Percentiles rank a stretch among this genome's conserved stretches.
Evolutionary conservation across 139 green algal species (phyloP).

Genomic region (Marvania coccoides): DNA sequence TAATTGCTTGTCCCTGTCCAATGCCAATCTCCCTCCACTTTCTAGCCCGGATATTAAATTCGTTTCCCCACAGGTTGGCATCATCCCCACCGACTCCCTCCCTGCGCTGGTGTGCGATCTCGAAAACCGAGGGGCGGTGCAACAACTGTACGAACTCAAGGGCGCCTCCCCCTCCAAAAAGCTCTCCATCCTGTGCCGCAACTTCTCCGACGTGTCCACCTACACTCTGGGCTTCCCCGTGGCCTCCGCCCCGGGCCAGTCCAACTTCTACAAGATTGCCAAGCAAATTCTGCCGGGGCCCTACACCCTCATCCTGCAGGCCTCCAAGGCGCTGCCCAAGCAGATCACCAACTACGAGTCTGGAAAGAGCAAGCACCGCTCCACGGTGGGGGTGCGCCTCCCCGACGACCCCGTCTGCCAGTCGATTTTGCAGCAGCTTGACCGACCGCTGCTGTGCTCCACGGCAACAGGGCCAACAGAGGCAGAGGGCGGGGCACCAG

Average conservation of each 20-base stretch:
- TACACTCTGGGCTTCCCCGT: slow-evolving; percentile 68
- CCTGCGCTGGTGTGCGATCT: slow-evolving; percentile 77
- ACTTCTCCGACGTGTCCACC: slow-evolving; percentile 35
- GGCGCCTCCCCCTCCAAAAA: slow-evolving; percentile 62
- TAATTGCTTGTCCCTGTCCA: not conserved
- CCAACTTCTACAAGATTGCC: slow-evolving; percentile 63
- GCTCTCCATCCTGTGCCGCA: slow-evolving; percentile 61
- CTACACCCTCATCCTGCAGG: slow-evolving; percentile 84
- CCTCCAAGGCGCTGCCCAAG: slow-evolving; percentile 75
- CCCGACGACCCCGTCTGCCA: slow-evolving; percentile 47
- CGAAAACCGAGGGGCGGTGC: slow-evolving; percentile 49
- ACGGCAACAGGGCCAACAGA: too few relatives aligned
- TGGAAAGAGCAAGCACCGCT: slow-evolving; percentile 40
- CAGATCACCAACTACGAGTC: slow-evolving; percentile 28
- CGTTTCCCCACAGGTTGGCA: slow-evolving; percentile 50
- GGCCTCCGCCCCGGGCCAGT: slow-evolving; percentile 40
- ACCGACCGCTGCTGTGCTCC: slow-evolving; percentile 64
- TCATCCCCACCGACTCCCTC: slow-evolving; percentile 83
- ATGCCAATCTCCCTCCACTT: not conserved
- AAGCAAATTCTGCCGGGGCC: slow-evolving; percentile 64
- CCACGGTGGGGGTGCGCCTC: slow-evolving; percentile 71
- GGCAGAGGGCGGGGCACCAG: slow-evolving; percentile 35
- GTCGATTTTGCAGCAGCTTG: slow-evolving; percentile 51
- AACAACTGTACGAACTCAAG: slow-evolving; percentile 63
- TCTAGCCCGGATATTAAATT: not conserved